phyloP scores from a whole-genome alignment of 805 yeast species.

The Kuraishia piskuri region DNA sequence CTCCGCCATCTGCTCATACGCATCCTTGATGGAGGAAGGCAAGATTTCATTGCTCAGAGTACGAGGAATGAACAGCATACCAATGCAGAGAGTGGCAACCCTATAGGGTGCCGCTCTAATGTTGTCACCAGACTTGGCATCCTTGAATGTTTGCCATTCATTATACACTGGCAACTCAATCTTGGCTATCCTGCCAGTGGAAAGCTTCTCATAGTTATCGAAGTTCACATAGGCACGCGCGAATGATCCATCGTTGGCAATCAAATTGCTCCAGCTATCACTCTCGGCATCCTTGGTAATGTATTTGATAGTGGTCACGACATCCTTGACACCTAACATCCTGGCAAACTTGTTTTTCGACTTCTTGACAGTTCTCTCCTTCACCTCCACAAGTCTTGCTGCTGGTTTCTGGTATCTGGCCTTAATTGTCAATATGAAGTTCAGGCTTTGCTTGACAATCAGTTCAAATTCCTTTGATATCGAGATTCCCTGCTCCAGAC shows the following conservation, averaged over 20 bases:
- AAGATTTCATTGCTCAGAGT: conserved; percentile 49
- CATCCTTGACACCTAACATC: conserved; percentile 29
- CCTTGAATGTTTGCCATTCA: conserved; percentile 62
- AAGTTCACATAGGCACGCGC: conserved; percentile 68
- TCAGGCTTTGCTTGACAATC: conserved; percentile 50
- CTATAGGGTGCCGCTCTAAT: conserved; percentile 39
- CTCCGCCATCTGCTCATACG: conserved; percentile 32
- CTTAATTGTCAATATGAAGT: conserved; percentile 67
- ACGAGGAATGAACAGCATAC: conserved; percentile 64
- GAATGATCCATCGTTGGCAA: conserved; percentile 87
- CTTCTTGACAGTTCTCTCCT: conserved; percentile 35
- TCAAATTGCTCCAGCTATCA: conserved; percentile 53
- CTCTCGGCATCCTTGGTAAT: conserved; percentile 36
- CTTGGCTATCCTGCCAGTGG: conserved; percentile 40
- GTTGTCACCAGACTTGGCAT: conserved; percentile 19
- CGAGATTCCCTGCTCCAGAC: conserved; percentile 21
- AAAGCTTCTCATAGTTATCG: conserved; percentile 43
- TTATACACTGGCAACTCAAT: conserved; percentile 57
- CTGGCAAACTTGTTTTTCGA: conserved; percentile 22
- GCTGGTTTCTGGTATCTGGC: conserved; percentile 44
- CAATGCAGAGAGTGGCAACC: conserved; percentile 59
- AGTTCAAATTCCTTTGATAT: conserved; percentile 76
- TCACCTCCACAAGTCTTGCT: conserved; percentile 48
- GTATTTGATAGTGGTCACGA: conserved; percentile 39
- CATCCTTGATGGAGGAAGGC: conserved; percentile 60